These are phyloP conservation scores for Ophiostoma pallidulum DNA, from an alignment of 2,329 filamentous ascomycete genomes.

Conservation along the genomic window DNA sequence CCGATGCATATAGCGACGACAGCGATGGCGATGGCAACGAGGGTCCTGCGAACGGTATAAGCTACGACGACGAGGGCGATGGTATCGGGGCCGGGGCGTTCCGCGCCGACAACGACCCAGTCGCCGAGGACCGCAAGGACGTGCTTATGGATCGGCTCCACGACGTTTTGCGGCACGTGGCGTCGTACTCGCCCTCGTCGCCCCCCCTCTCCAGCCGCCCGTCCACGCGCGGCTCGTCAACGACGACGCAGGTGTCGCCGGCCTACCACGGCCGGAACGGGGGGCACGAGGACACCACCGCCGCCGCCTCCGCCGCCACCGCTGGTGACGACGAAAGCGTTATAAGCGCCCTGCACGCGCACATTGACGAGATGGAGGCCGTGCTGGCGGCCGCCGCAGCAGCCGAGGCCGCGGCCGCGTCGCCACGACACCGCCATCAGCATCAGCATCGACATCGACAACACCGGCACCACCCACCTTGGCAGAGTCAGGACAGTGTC, in stretches of 20 bases:
- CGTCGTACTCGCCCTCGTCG: constrained; percentile 18
- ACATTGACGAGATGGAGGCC: constrained; percentile 35
- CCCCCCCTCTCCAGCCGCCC: constrained; percentile 13
- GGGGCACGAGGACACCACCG: no score
- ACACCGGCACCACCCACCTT: neutral
- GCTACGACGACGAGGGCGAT: constrained; percentile 5
- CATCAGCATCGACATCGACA: constrained; percentile 11
- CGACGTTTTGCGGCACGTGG: constrained; percentile 30
- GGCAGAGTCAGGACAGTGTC: constrained; percentile 12
- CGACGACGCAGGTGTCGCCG: constrained; percentile 3
- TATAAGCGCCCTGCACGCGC: constrained; percentile 29
- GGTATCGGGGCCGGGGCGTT: neutral
- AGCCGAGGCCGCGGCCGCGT: constrained; percentile 3
- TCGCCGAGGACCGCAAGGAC: constrained; percentile 30
- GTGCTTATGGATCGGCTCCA: constrained; percentile 36
- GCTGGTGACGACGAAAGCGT: constrained; percentile 4
- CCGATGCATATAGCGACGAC: neutral
- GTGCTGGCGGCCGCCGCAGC: constrained; percentile 17
- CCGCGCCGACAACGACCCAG: constrained; percentile 17
- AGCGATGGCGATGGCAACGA: neutral
- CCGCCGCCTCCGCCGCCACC: neutral
- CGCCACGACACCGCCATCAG: neutral
- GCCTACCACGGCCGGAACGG: neutral
- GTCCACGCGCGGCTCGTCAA: constrained; percentile 10
- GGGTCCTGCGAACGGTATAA: no score